These are phyloP conservation scores for Mycena galopus DNA, from an alignment of 768 basidiomycete genomes.

Conservation along the genomic window DNA sequence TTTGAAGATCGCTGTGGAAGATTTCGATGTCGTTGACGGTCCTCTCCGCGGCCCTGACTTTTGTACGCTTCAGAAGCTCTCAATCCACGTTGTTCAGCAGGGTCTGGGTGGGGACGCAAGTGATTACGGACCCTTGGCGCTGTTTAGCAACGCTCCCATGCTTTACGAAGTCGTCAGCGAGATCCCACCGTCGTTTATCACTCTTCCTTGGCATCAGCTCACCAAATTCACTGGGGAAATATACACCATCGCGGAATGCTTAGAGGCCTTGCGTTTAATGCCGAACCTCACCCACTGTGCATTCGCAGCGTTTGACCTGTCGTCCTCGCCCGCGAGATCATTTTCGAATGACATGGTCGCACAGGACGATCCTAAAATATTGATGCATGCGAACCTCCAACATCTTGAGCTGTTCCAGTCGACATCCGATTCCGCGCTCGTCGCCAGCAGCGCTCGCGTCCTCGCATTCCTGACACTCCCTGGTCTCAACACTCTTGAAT, in stretches of 20 bases:
- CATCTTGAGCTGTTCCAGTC: neutral
- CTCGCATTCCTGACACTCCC: neutral
- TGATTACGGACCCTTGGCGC: neutral
- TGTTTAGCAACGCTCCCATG: neutral
- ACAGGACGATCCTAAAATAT: neutral
- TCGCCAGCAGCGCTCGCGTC: neutral
- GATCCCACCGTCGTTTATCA: neutral
- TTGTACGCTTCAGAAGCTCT: neutral
- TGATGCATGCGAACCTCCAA: neutral
- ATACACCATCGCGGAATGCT: neutral
- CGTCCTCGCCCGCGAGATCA: neutral
- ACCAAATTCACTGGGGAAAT: neutral
- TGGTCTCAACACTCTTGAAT: neutral
- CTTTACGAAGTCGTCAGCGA: neutral
- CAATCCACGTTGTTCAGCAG: neutral
- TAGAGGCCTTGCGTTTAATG: slow-evolving; percentile 2
- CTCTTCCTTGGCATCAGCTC: neutral
- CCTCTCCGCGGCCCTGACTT: neutral
- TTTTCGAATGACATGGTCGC: neutral
- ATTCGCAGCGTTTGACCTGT: neutral
- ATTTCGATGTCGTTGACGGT: neutral
- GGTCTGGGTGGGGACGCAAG: neutral
- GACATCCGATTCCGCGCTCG: neutral
- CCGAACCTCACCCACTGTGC: neutral
- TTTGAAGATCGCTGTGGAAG: neutral